Evolutionary conservation across 352 stramenopile species (phyloP).

Genomic region (Globisporangium orthogonon): DNA sequence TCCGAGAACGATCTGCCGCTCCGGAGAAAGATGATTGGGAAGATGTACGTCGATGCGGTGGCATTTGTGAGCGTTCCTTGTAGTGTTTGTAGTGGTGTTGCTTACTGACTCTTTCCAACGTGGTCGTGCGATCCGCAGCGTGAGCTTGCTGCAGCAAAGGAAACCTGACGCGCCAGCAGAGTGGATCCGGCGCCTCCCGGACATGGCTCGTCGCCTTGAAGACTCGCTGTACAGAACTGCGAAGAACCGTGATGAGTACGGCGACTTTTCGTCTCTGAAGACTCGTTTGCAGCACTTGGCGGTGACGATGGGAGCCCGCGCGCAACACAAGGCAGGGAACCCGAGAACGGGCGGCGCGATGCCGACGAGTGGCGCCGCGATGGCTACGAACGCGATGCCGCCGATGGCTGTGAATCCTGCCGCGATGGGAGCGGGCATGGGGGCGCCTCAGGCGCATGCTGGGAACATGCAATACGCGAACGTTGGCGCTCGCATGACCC

Average conservation of each 20-base stretch:
- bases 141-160: constrained; percentile 94
- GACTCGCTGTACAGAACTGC: constrained; percentile 95
- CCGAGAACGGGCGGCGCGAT: constrained; percentile 28
- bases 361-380: constrained; percentile 34
- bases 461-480: constrained; percentile 67
- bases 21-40: constrained; percentile 87
- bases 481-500: constrained; percentile 61
- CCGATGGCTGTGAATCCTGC: constrained; percentile 46
- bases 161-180: constrained; percentile 95
- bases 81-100: neutral
- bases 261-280: constrained; percentile 94
- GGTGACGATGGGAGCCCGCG: constrained; percentile 82
- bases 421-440: constrained; percentile 39
- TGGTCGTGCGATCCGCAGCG: constrained; percentile 28
- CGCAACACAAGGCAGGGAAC: constrained; percentile 71
- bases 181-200: constrained; percentile 96
- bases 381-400: constrained; percentile 20
- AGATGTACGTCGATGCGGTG: constrained; percentile 81
- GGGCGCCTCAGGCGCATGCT: constrained; percentile 42
- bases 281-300: constrained; percentile 95
- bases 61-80: neutral
- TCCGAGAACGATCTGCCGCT: constrained; percentile 83
- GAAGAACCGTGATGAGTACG: constrained; percentile 93
- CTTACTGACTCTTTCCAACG: neutral
- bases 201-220: constrained; percentile 97